Evolutionary conservation across 106 monocot genomes (phyloP).

Genomic region (Hemerocallis citrina): DNA sequence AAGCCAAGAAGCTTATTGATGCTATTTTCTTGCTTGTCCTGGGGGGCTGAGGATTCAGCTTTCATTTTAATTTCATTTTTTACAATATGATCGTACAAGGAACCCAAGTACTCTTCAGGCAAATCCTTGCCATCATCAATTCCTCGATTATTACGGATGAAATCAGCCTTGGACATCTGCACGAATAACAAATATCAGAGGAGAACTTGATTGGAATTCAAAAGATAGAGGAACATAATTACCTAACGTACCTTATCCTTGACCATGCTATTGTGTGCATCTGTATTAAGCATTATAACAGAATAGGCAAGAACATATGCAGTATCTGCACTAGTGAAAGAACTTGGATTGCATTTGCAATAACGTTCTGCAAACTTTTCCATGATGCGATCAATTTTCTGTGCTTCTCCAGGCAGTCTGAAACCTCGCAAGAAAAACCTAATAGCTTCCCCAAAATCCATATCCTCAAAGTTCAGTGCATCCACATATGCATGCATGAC

Average conservation of each 20-base stretch:
- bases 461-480: constrained; percentile 75
- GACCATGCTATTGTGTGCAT: constrained; percentile 98
- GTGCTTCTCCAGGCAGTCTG: constrained; percentile 96
- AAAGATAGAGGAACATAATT: neutral
- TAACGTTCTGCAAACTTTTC: constrained; percentile 99
- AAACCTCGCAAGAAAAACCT: constrained; percentile 89
- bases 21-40: constrained; percentile 70
- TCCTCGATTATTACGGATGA: constrained; percentile 91
- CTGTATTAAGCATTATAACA: constrained; percentile 99
- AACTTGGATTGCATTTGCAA: constrained; percentile 93
- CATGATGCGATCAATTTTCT: constrained; percentile 99
- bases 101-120: constrained; percentile 76
- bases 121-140: constrained; percentile 98
- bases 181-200: neutral
- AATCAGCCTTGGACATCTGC: constrained; percentile 97
- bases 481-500: constrained; percentile 99
- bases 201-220: neutral
- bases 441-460: constrained; percentile 96
- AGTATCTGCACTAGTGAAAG: constrained; percentile 95
- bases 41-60: constrained; percentile 58
- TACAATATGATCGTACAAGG: constrained; percentile 91
- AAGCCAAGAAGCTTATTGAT: constrained; percentile 85
- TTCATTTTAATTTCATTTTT: constrained; percentile 99
- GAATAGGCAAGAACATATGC: constrained; percentile 99
- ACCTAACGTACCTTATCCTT: constrained; percentile 77